Evolutionary conservation across 306 rosid genomes (phyloP), one percentile per base, ranked within the genome.

Genomic region (Quercus aquifolioides): DNA sequence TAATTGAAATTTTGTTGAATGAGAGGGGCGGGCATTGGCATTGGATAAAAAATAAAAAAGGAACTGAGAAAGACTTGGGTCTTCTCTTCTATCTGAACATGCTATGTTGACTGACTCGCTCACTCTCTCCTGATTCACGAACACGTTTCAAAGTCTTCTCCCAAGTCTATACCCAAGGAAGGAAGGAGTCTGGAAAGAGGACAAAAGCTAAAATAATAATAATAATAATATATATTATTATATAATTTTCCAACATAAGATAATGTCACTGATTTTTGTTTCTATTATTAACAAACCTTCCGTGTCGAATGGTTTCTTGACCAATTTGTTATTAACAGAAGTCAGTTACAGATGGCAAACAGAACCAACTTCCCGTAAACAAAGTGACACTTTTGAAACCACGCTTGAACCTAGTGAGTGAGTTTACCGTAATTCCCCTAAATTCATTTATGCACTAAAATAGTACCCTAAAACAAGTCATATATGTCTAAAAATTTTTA

Each of bases 51-150:
- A 5, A 9, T 9, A 2, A 6, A 46, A 23, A 28, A 26, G 28
- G 30, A 6, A 2, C 21, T 4, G 49, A 13, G 70, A 70, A 57
- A 70, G 71, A 78, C 76, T 56, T n/a, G 70, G 49, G 76, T 78
- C 81, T 31, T 33, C 15, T 38, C 11, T 38, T 38, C 46, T 38
- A 3, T 38, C 46, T 41, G 46, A 38, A 41, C 55, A 4, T 51
- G 7, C 17, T 0, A 23, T 13, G 68, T 77, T 77, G 74, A 55
- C 74, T 21, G 46, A 41, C 46, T 8, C 46, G 2, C 46, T 41
- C 11, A 2, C 12, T 41, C 11, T 38, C 46, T 41, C 46, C 17
- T 13, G 3, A 7, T 10, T 54, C 4, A 18, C 31, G 17, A 65
- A 71, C 31, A 19, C 54, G 19, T 55, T 49, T 49, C 54, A 49